Conservation (phyloP, 331 rosid species). For the Malus hybrid region DNA sequence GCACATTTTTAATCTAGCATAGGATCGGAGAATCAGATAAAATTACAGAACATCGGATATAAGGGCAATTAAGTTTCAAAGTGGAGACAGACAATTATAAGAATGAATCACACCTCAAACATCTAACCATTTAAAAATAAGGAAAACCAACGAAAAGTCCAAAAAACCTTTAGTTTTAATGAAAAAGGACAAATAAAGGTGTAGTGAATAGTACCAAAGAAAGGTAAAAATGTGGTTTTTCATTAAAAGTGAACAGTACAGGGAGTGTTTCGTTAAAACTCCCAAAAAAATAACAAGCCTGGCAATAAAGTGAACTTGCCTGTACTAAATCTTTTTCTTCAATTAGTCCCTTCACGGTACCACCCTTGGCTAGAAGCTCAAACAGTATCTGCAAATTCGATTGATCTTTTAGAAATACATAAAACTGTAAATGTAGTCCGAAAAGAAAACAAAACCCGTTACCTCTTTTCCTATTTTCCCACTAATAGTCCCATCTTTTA, state of each 20-base stretch:
- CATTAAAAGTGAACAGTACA: too few relatives aligned
- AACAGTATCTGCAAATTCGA: slow-evolving; percentile 57
- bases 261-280: too few relatives aligned
- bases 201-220: too few relatives aligned
- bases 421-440: background rate
- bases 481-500: slow-evolving; percentile 67
- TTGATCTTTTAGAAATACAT: slow-evolving; percentile 1
- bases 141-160: too few relatives aligned
- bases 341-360: slow-evolving; percentile 73
- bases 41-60: background rate
- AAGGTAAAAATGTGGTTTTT: too few relatives aligned
- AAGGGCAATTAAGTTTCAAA: background rate
- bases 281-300: background rate
- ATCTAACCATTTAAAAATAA: background rate
- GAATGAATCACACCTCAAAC: background rate
- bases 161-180: too few relatives aligned
- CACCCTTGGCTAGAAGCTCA: slow-evolving; percentile 83
- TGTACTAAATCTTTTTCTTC: slow-evolving; percentile 80
- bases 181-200: too few relatives aligned
- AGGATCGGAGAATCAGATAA: background rate
- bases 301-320: slow-evolving; percentile 35
- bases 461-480: slow-evolving; percentile 97
- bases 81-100: background rate
- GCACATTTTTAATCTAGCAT: background rate
- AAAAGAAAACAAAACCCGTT: background rate